Evolutionary conservation across 2,329 filamentous ascomycete species (phyloP).

Genomic region (Sporothrix mexicana): DNA sequence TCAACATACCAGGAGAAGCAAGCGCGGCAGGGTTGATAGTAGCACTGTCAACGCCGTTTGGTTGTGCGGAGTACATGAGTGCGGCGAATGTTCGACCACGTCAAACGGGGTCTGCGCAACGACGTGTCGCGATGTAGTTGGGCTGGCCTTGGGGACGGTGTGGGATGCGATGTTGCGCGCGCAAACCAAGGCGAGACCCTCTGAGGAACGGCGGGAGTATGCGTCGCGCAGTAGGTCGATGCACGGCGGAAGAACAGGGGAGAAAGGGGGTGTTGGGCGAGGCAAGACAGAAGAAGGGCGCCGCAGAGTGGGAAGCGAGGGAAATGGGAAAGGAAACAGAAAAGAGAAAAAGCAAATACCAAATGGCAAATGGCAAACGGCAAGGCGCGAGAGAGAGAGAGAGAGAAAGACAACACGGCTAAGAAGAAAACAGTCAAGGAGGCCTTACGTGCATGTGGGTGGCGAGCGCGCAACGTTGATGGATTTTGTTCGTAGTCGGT

Average conservation of each 20-base stretch:
- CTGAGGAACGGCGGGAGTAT: constrained; percentile 43
- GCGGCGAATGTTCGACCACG: constrained; percentile 51
- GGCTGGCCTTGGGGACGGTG: constrained; percentile 46
- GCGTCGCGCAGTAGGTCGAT: constrained; percentile 48
- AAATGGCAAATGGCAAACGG: neutral
- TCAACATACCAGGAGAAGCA: constrained; percentile 70
- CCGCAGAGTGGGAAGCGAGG: neutral
- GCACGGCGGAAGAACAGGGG: constrained; percentile 47
- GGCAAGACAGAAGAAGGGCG: neutral
- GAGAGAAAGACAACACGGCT: neutral
- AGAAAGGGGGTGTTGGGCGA: constrained; percentile 3
- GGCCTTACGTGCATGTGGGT: constrained; percentile 57
- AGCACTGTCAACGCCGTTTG: constrained; percentile 80
- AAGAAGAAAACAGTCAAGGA: constrained; percentile 20
- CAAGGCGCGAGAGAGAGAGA: too few species aligned
- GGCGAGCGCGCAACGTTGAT: constrained; percentile 43
- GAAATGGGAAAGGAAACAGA: neutral
- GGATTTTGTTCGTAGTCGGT: neutral
- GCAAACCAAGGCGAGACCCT: constrained; percentile 38
- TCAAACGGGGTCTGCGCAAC: constrained; percentile 57
- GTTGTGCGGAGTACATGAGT: constrained; percentile 66
- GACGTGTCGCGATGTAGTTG: constrained; percentile 69
- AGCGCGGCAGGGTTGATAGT: constrained; percentile 91
- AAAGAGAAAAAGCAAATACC: neutral
- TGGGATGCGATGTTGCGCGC: constrained; percentile 42